These are phyloP conservation scores for Acrasis kona DNA, from an alignment of 78 protist species.

Conservation along the genomic window DNA sequence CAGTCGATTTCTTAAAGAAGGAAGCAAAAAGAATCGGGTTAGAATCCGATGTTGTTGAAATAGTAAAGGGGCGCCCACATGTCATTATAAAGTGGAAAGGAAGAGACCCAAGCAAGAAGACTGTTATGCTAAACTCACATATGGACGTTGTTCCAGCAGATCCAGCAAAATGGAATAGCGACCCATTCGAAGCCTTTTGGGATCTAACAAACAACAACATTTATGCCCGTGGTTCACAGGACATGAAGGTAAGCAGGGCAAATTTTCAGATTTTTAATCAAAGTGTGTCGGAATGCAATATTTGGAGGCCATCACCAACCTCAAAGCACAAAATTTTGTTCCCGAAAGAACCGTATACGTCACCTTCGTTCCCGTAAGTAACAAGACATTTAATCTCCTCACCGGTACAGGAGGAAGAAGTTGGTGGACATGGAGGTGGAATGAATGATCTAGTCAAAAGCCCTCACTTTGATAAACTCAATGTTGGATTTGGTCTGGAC, in stretches of 20 bases:
- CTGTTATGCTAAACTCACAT: slow-evolving; percentile 64
- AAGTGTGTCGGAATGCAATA: slow-evolving; percentile 68
- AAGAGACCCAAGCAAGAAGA: slow-evolving; percentile 32
- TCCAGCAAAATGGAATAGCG: slow-evolving; percentile 39
- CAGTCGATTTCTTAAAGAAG: neutral
- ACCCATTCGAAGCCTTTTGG: slow-evolving; percentile 8
- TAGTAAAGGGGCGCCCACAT: slow-evolving; percentile 24
- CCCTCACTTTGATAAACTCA: slow-evolving; percentile 16
- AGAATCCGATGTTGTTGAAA: neutral
- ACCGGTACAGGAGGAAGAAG: slow-evolving; percentile 42
- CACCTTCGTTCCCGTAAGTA: slow-evolving; percentile 7
- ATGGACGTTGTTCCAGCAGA: slow-evolving; percentile 75
- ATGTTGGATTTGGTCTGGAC: slow-evolving; percentile 60
- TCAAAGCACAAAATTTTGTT: neutral
- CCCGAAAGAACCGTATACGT: slow-evolving; percentile 3
- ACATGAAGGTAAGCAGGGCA: too few species aligned
- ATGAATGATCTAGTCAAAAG: slow-evolving; percentile 14
- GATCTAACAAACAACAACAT: slow-evolving; percentile 26
- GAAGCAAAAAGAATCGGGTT: neutral
- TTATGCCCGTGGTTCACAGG: slow-evolving; percentile 79
- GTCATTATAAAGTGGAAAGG: slow-evolving; percentile 51
- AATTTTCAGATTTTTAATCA: too few species aligned
- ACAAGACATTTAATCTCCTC: neutral
- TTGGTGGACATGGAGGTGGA: slow-evolving; percentile 73
- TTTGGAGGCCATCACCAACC: neutral